phyloP scores from a whole-genome alignment of 345 rosid species.

The Theobroma cacao region DNA sequence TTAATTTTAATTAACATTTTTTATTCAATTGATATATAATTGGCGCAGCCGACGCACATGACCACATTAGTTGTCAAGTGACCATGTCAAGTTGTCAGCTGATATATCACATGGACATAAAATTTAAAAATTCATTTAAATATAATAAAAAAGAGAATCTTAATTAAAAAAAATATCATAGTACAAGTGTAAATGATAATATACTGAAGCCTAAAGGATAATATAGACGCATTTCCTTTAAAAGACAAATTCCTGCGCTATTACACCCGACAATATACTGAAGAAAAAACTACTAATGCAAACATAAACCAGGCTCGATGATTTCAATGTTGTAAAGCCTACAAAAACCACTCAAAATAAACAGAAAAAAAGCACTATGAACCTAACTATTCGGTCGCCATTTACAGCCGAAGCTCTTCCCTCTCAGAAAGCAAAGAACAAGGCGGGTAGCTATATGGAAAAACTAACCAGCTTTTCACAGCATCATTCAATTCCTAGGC shows the following conservation, averaged over 20 bases:
- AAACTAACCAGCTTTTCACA: constrained; percentile 19
- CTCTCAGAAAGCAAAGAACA: not conserved
- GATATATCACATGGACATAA: too few species aligned
- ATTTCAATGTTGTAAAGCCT: not conserved
- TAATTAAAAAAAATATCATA: too few species aligned
- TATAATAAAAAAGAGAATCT: too few species aligned
- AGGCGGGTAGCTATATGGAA: not conserved
- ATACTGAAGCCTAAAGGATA: too few species aligned
- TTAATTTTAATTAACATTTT: too few species aligned
- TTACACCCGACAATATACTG: not conserved
- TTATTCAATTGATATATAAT: too few species aligned
- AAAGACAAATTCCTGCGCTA: not conserved
- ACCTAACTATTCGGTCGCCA: constrained; percentile 13
- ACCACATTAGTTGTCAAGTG: too few species aligned
- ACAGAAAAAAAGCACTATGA: not conserved
- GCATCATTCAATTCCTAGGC: constrained; percentile 5
- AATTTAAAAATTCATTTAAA: too few species aligned
- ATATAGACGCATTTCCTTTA: not conserved
- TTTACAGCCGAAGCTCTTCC: not conserved
- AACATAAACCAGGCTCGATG: not conserved
- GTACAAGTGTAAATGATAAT: too few species aligned
- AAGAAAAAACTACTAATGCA: not conserved
- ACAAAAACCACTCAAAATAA: not conserved
- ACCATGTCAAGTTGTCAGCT: too few species aligned
- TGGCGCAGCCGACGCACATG: too few species aligned